Conservation (phyloP, 306 rosid genomes). For the Fagus sylvatica region DNA sequence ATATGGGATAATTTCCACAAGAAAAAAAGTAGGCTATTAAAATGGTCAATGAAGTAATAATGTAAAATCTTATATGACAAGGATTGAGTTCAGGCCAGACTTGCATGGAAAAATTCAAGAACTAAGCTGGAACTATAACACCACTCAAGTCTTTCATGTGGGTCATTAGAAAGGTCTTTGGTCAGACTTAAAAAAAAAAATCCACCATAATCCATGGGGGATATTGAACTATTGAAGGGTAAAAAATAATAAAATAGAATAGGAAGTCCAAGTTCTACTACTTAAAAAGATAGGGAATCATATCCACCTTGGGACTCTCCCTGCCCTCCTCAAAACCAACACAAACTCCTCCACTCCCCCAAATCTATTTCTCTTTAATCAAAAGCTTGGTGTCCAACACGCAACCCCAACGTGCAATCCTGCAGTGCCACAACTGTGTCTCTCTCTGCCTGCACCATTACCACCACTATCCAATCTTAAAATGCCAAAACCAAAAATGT, state of each 20-base stretch:
- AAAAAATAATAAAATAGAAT: neutral
- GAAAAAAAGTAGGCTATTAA: too few relatives aligned
- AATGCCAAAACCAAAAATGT: neutral
- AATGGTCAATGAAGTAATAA: too few relatives aligned
- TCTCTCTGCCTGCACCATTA: neutral
- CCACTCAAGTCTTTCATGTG: constrained; percentile 6
- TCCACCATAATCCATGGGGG: constrained; percentile 20
- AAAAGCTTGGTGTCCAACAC: constrained; percentile 24
- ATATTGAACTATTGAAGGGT: neutral
- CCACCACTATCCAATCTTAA: constrained; percentile 1
- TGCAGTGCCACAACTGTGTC: neutral
- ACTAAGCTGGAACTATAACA: neutral
- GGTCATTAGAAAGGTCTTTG: neutral
- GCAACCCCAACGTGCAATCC: constrained; percentile 33
- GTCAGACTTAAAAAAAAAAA: neutral
- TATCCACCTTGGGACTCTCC: constrained; percentile 36
- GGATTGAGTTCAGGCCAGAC: too few relatives aligned
- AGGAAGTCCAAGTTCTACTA: neutral
- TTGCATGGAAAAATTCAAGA: too few relatives aligned
- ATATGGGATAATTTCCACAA: too few relatives aligned
- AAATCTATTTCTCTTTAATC: neutral
- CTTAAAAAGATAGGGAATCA: constrained; percentile 23
- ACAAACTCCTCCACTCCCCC: neutral
- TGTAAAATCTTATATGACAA: too few relatives aligned
- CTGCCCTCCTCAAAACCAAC: constrained; percentile 7